Conservation (phyloP, 2,329 filamentous ascomycete genomes). For the Rhinocladiella similis region DNA sequence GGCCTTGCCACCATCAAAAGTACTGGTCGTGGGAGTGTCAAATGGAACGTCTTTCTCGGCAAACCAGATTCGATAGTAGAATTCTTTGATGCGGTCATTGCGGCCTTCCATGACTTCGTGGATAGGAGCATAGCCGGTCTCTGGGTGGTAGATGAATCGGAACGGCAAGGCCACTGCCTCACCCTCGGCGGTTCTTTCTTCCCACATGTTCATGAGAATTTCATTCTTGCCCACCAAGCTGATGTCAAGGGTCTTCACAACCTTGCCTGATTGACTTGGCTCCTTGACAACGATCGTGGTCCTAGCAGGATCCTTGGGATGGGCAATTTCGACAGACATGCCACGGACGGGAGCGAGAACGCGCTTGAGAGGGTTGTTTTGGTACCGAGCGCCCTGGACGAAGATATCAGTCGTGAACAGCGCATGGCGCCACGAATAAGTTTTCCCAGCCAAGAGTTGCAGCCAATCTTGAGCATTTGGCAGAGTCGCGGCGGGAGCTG, state of each 20-base stretch:
- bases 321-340: conserved; percentile 81
- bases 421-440: conserved; percentile 90
- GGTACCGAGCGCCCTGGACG: conserved; percentile 93
- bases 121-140: conserved; percentile 96
- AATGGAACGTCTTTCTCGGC: conserved; percentile 81
- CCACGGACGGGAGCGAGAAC: conserved; percentile 86
- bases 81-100: conserved; percentile 98
- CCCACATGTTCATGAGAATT: conserved; percentile 86
- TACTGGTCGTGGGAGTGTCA: conserved; percentile 78
- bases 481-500: conserved; percentile 69
- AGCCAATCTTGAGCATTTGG: conserved; percentile 84
- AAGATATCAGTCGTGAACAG: conserved; percentile 92
- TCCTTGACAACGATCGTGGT: conserved; percentile 87
- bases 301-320: conserved; percentile 79
- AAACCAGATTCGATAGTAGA: conserved; percentile 98
- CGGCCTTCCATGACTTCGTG: conserved; percentile 93
- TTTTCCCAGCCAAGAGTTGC: conserved; percentile 78
- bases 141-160: conserved; percentile 89
- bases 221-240: conserved; percentile 73
- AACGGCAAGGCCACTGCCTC: conserved; percentile 81
- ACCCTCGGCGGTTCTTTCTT: conserved; percentile 84
- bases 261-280: conserved; percentile 79
- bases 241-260: conserved; percentile 85
- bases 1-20: conserved; percentile 85
- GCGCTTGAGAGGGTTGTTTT: conserved; percentile 91